Base-by-base conservation (phyloP, 2,329 filamentous ascomycete genomes). In the Calonectria ilicicola region DNA sequence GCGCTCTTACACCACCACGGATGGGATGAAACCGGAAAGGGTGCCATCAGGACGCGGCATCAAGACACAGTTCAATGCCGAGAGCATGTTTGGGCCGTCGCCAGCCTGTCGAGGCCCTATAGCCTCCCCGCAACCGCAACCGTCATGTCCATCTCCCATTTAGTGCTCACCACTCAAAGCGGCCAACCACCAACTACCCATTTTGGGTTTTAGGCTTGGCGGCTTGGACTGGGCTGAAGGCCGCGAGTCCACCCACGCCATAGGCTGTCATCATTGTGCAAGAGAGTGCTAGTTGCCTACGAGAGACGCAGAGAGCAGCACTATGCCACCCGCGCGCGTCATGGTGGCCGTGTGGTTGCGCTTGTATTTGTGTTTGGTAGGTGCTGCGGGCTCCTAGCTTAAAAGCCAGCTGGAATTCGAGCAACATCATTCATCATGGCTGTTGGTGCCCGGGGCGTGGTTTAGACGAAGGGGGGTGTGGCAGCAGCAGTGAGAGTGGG, bases 271-370 rank as follows among this genome's bases (percentile, higher is more conserved):
- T 40, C n/a, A 15, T 40, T 15, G 38, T 60, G 32, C 35, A 40
- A 40, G n/a, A 60, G 15, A 21, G 29, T 9, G 53, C 32, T 60
- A 40, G 53, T 40, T 60, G 32, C 29, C 29, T 10, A 7, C 12
- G 53, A 38, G n/a, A 23, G 53, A 40, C 23, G 3, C 32, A 40
- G 44, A 72, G 42, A 44, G 66, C 69, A 75, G 60, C 46, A 49
- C 49, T 58, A 67, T 56, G 35, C 67, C 53, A 47, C 65, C 69
- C 44, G 69, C 53, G 51, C 46, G 74, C 67, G 64, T 77, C 76
- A 76, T 38, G 56, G 70, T 78, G 68, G 73, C 69, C 67, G 62
- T 65, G 53, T 56, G 42, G 69, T 5, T 74, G 68, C 35, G 46
- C 27, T 58, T 64, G 26, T 40, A 53, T 67, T 58, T 66, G 53